These are phyloP conservation scores for Phytophthora foliorum DNA, from an alignment of 352 stramenopile genomes.

Conservation along the genomic window DNA sequence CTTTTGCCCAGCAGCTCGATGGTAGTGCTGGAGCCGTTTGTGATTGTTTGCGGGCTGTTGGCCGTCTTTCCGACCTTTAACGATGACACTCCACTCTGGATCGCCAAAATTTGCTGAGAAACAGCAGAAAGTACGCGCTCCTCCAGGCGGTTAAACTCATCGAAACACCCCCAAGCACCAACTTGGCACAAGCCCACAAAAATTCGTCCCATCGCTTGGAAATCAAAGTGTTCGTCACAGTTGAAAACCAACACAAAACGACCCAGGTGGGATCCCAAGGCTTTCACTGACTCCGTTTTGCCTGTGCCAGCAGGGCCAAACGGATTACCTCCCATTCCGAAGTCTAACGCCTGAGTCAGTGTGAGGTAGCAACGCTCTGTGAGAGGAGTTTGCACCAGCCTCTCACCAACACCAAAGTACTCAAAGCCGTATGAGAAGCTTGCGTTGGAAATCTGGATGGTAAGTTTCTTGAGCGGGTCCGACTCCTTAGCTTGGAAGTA, in stretches of 20 bases:
- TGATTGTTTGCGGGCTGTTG: constrained; percentile 35
- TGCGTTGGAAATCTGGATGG: constrained; percentile 98
- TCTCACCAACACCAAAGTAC: constrained; percentile 99
- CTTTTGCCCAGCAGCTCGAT: constrained; percentile 98
- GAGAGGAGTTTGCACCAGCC: constrained; percentile 99
- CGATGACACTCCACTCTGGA: constrained; percentile 97
- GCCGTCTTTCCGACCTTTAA: constrained; percentile 69
- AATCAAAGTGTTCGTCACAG: constrained; percentile 99
- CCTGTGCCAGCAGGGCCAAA: constrained; percentile 99
- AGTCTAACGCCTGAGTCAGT: constrained; percentile 99
- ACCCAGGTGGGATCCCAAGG: constrained; percentile 98
- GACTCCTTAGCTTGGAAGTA: constrained; percentile 93
- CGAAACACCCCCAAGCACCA: constrained; percentile 99
- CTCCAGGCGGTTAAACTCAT: constrained; percentile 99
- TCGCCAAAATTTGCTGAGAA: constrained; percentile 99
- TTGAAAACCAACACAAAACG: constrained; percentile 99
- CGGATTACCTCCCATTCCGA: constrained; percentile 98
- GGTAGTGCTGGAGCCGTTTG: constrained; percentile 40
- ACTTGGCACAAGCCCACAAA: constrained; percentile 99
- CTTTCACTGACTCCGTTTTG: constrained; percentile 99
- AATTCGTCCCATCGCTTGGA: constrained; percentile 99
- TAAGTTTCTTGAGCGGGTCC: constrained; percentile 93
- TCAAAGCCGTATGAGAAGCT: constrained; percentile 99
- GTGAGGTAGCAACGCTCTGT: constrained; percentile 99
- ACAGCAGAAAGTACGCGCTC: constrained; percentile 99